Conservation (phyloP, 169 alveolate species). For the Plasmodium coatneyi region DNA sequence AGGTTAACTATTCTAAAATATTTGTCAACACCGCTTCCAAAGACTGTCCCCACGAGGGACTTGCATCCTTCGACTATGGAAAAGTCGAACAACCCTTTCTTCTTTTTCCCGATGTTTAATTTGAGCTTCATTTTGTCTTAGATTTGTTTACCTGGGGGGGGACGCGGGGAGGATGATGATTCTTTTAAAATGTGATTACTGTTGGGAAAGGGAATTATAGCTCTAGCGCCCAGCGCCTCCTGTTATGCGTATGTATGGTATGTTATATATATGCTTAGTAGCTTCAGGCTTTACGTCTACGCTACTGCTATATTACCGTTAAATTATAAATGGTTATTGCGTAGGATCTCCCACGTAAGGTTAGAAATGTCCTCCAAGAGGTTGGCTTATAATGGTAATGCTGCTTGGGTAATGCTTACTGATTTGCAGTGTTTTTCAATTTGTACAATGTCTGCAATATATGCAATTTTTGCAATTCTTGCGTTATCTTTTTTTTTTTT, state of each 20-base stretch:
- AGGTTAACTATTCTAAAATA: constrained; percentile 29
- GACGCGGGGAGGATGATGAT: neutral
- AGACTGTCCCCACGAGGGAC: neutral
- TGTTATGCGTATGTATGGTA: neutral
- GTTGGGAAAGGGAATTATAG: neutral
- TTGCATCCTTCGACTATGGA: constrained; percentile 18
- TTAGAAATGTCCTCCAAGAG: neutral
- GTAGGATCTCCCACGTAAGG: neutral
- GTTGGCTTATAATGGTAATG: neutral
- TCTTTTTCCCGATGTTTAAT: constrained; percentile 29
- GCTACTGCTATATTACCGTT: neutral
- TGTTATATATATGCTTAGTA: neutral
- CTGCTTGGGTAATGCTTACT: neutral
- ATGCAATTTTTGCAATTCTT: neutral
- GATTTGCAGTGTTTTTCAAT: neutral
- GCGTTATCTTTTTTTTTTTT: neutral
- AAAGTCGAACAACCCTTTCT: constrained; percentile 16
- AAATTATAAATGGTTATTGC: neutral
- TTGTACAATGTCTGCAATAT: neutral
- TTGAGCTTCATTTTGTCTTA: constrained; percentile 31
- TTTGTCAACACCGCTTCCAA: constrained; percentile 49
- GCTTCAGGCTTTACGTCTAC: neutral
- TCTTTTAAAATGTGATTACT: neutral
- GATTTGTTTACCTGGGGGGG: neutral
- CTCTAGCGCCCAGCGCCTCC: neutral